Base-by-base conservation (phyloP, 306 rosid genomes). In the Psophocarpus tetragonolobus region DNA sequence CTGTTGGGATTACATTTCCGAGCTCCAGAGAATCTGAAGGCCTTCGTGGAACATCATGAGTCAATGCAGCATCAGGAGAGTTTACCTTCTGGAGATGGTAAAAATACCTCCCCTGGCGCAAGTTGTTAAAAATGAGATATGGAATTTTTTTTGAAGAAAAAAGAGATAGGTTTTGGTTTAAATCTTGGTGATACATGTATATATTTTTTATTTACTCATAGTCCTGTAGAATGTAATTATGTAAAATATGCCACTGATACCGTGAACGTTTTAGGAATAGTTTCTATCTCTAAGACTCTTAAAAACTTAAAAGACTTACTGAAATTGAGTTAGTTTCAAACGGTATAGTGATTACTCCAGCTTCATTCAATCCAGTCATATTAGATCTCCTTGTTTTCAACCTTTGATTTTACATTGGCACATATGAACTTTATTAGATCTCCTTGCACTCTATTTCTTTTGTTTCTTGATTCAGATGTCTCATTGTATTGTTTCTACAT, bases 1-100 rank as follows among this genome's bases (percentile, higher is more conserved):
- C 90, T 93, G 44, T 77, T 93, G 87, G 98, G 98, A 60, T 71
- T 93, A 76, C 96, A 93, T 87, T 88, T 93, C 85, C 84, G 93
- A 86, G 97, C 97, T 83, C 98, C 98, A 48, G 90, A 90, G 80
- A 82, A 85, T 83, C 86, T 88, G 67, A 93, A 83, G 81, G 76
- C 91, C 54, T 85, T 83, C 5, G 84, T 68, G 30, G 91, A 85
- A 48, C 84, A 77, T 76, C 82, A 81, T 73, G 82, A 56, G 75
- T 27, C 86, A 75, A 45, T 56, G 80, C 80, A 77, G 18, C 47
- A 26, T 68, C 74, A 50, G 27, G 90, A 87, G 51, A 78, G 48
- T 71, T 77, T 61, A 57, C 75, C 71, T 62, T 18, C 84, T 45
- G 76, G 36, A 39, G 83, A 87, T 51, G 91, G 92, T 89, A 81